phyloP scores from a whole-genome alignment of 2,329 filamentous ascomycete species.

The Nannizziopsis arthrosporioides region DNA sequence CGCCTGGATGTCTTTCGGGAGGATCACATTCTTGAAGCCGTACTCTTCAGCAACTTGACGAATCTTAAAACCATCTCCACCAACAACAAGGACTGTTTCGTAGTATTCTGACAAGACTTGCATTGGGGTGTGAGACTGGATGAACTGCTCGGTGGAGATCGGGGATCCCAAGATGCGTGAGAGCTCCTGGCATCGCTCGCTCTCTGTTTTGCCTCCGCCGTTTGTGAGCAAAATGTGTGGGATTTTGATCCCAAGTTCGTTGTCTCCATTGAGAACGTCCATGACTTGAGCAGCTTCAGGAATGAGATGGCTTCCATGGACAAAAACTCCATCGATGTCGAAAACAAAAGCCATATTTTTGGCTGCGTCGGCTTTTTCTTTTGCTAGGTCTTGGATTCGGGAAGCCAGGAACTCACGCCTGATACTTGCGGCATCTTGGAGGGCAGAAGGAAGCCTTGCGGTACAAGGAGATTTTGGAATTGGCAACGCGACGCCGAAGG shows the following conservation, averaged over 20 bases:
- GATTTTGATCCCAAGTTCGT: slow-evolving; percentile 69
- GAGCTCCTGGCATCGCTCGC: slow-evolving; percentile 53
- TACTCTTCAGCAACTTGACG: slow-evolving; percentile 62
- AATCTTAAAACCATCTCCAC: slow-evolving; percentile 63
- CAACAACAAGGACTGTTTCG: slow-evolving; percentile 61
- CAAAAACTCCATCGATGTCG: slow-evolving; percentile 56
- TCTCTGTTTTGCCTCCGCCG: slow-evolving; percentile 60
- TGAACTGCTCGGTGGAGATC: slow-evolving; percentile 61
- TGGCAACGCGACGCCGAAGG: slow-evolving; percentile 59
- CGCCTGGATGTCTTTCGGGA: slow-evolving; percentile 62
- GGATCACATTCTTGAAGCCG: slow-evolving; percentile 61
- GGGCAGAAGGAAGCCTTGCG: slow-evolving; percentile 54
- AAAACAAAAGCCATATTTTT: slow-evolving; percentile 78
- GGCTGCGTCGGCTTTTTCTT: slow-evolving; percentile 54
- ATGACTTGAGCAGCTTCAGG: slow-evolving; percentile 55
- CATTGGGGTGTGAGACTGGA: slow-evolving; percentile 68
- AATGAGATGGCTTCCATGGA: slow-evolving; percentile 60
- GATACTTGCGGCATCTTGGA: slow-evolving; percentile 47
- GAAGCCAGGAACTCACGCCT: slow-evolving; percentile 56
- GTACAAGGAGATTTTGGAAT: slow-evolving; percentile 60
- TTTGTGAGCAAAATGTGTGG: slow-evolving; percentile 64
- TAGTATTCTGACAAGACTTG: slow-evolving; percentile 65
- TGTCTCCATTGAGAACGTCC: slow-evolving; percentile 62
- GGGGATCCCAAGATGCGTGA: slow-evolving; percentile 54
- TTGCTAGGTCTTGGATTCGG: slow-evolving; percentile 56